phyloP scores from a whole-genome alignment of 2,329 filamentous ascomycete genomes.

The Nannizzia gypsea region DNA sequence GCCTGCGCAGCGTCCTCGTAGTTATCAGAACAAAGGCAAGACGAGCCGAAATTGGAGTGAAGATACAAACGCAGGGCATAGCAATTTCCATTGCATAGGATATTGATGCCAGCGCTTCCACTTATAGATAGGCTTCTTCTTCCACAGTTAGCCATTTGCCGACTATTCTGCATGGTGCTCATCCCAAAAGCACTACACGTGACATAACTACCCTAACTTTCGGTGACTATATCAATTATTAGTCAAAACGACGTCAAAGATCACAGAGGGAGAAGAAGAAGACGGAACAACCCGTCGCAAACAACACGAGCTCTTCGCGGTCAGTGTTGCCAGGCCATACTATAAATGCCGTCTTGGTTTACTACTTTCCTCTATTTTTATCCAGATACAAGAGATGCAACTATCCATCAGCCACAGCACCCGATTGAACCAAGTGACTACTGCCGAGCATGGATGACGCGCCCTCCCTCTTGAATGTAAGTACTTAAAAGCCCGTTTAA shows the following conservation, averaged over 20 bases:
- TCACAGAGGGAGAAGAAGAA: neutral
- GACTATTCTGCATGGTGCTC: too few species aligned
- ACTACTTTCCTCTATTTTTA: neutral
- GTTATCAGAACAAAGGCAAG: too few species aligned
- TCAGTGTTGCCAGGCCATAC: neutral
- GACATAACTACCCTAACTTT: too few species aligned
- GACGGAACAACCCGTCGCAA: neutral
- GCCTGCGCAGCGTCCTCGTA: too few species aligned
- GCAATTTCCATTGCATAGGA: too few species aligned
- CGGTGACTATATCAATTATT: too few species aligned
- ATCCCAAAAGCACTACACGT: too few species aligned
- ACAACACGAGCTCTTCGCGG: neutral
- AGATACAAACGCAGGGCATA: too few species aligned
- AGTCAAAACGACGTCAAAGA: neutral
- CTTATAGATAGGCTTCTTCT: too few species aligned
- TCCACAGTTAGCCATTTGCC: too few species aligned
- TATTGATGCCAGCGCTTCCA: too few species aligned
- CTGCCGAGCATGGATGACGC: conserved; percentile 4
- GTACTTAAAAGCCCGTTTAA: neutral
- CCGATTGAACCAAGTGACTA: conserved; percentile 3
- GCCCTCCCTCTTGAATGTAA: neutral
- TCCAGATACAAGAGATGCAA: conserved; percentile 2
- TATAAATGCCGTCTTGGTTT: neutral
- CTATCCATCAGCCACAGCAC: neutral
- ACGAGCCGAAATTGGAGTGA: too few species aligned